Conservation (phyloP, 768 basidiomycete species). For the Naganishia vaughanmartiniae region DNA sequence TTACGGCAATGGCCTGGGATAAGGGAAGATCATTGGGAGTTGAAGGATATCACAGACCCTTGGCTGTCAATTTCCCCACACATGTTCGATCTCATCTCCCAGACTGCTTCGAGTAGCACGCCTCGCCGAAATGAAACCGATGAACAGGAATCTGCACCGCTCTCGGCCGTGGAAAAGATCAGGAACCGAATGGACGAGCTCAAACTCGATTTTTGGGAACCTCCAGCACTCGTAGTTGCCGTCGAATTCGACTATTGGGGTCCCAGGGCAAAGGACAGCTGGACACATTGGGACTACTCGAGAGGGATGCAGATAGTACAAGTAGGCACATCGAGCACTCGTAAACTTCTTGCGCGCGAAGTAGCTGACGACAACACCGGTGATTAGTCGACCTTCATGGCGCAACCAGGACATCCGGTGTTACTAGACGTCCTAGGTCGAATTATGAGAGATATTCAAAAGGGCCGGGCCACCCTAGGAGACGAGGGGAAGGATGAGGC, state of each 20-base stretch:
- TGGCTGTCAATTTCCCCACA: not conserved
- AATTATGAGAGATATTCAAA: no score
- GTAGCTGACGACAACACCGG: no score
- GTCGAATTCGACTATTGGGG: slow-evolving; percentile 34
- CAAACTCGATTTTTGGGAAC: slow-evolving; percentile 12
- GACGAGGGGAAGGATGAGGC: no score
- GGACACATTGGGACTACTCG: slow-evolving; percentile 33
- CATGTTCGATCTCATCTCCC: not conserved
- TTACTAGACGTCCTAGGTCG: no score
- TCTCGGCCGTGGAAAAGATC: not conserved
- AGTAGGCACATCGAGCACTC: no score
- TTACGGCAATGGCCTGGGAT: slow-evolving; percentile 34
- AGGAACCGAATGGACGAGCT: not conserved
- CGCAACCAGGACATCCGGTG: no score
- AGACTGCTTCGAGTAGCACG: not conserved
- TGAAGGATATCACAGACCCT: not conserved
- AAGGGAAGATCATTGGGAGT: not conserved
- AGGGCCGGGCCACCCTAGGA: no score
- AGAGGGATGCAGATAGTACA: slow-evolving; percentile 38
- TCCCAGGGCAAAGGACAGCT: slow-evolving; percentile 22
- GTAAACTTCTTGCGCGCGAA: no score
- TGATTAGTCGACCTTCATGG: no score
- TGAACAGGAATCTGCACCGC: not conserved
- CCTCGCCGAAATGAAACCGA: not conserved
- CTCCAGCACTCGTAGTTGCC: slow-evolving; percentile 36